Evolutionary conservation across 768 basidiomycete genomes (phyloP), one percentile per base, ranked within the genome.

Genomic region (Exidia glandulosa): DNA sequence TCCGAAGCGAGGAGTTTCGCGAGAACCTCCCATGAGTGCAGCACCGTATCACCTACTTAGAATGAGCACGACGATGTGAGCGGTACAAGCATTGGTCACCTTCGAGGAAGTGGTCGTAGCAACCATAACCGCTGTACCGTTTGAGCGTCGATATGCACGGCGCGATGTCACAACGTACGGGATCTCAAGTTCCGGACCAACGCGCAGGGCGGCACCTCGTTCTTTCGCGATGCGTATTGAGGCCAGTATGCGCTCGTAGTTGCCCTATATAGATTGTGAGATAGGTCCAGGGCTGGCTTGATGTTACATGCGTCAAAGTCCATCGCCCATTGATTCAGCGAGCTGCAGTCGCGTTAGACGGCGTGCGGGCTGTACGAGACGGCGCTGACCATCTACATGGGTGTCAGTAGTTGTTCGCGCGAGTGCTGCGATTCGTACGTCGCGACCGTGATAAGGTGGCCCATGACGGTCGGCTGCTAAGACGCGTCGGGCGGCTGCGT

Each of bases 1-100:
- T 90, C 88, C 1, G 86, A 86, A 6, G 84, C 76, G 29, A 99
- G 76, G 57, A 99, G 87, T 70, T 90, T 89, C n/a, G 87, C 90
- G 19, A 99, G 81, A 5, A 95, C 89, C 73, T 99, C 94, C 95
- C 94, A 98, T 2, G 96, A 94, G 72, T 99, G 96, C 19, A 96
- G 79, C 52, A 88, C 83, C 9, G 95, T 99, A 68, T 99, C 96
- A 52, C 95, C 95, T 98, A 68, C 25, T 50, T 45, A 55, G 34
- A 32, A 55, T 31, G 12, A 52, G 45, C 32, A 59, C 50, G 65
- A 33, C 61, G 30, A 6, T 3, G 55, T 14, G 55, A 4, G 5
- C 12, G 31, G 52, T 10, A 16, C 60, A 27, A 27, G 25, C n/a
- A 25, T 3, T 30, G 14, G 59, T 45, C 58, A 91, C 95, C 95